These are phyloP conservation scores for Ambrosiella beaveri DNA, from an alignment of 2,329 filamentous ascomycete genomes.

Conservation along the genomic window DNA sequence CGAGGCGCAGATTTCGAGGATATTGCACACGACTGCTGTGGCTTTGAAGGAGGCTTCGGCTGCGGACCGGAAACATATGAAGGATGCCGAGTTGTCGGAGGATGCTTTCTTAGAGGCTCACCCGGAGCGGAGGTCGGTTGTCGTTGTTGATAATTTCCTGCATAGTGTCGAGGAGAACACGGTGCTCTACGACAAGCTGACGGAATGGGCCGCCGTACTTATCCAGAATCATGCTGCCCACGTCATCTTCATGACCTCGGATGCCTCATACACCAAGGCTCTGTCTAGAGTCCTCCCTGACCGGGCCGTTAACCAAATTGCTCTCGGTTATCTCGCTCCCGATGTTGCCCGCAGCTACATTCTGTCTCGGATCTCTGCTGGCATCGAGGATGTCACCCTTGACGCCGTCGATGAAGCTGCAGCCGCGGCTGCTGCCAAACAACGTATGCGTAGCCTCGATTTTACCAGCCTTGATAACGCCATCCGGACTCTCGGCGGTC, in stretches of 20 bases:
- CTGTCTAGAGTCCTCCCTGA: slow-evolving; percentile 77
- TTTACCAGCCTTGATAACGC: slow-evolving; percentile 61
- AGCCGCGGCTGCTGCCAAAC: slow-evolving; percentile 19
- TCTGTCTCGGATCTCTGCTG: slow-evolving; percentile 47
- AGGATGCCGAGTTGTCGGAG: slow-evolving; percentile 53
- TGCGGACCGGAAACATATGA: slow-evolving; percentile 42
- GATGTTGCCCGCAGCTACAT: slow-evolving; percentile 82
- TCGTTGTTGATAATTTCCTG: slow-evolving; percentile 84
- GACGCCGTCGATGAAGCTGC: slow-evolving; percentile 22
- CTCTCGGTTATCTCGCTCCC: slow-evolving; percentile 70
- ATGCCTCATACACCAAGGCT: slow-evolving; percentile 75
- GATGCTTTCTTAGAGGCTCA: slow-evolving; percentile 85
- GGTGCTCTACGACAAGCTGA: slow-evolving; percentile 60
- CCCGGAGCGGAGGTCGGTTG: slow-evolving; percentile 63
- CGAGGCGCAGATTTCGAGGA: slow-evolving; percentile 76
- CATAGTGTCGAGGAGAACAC: slow-evolving; percentile 50
- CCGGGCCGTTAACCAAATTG: slow-evolving; percentile 72
- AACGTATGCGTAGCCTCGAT: slow-evolving; percentile 22
- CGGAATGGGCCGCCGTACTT: slow-evolving; percentile 77
- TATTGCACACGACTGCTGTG: slow-evolving; percentile 64
- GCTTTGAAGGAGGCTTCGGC: slow-evolving; percentile 60
- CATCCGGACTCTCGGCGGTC: slow-evolving; percentile 69
- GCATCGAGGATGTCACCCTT: slow-evolving; percentile 18
- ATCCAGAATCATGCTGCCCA: slow-evolving; percentile 82
- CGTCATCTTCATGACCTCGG: slow-evolving; percentile 84